Base-by-base conservation (phyloP, 495 filamentous ascomycete genomes). In the Hypoxylon intermedium region DNA sequence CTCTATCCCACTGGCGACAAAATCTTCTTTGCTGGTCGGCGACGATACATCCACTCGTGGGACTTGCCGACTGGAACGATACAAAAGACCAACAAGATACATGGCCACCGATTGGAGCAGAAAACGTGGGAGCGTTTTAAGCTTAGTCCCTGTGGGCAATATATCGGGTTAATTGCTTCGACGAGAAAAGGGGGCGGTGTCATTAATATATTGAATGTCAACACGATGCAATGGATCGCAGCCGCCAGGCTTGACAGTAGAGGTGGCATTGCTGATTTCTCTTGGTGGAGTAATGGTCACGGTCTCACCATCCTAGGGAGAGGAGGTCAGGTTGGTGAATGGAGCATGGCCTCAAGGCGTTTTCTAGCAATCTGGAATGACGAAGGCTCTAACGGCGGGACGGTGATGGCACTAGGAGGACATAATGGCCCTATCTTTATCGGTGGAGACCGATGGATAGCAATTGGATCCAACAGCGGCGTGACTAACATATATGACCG, bases 401-500 rank as follows among this genome's bases (percentile, higher is more conserved):
- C 91, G 0, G 87, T 90, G 2, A 77, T 98, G 49, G 83, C 86
- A 28, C 78, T 96, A 9, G 92, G 92, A 33, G 92, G 90, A 5
- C 73, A 72, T 11, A 73, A 74, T 47, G 74, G 74, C 6, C 86
- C 85, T 6, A 71, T 74, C 3, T 75, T 80, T 46, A 77, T 96
- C 5, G 92, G 92, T n/a, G 86, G 85, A 0, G 89, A 96, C 70
- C 79, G 90, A 53, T 98, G 91, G 91, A 81, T 97, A 6, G 93
- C 90, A 7, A 79, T 97, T 19, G 94, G 94, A 5, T 89, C 86
- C 24, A 87, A 84, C 31, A 90, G 85, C 42, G 94, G 94, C 20
- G 86, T 98, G 18, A 84, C 96, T 20, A 97, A 97, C 69, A 79
- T 98, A 43, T 98, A 98, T 74, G 92, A 98, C 70, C 88, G 94